phyloP scores from a whole-genome alignment of 495 filamentous ascomycete genomes.

The Xylaria curta region DNA sequence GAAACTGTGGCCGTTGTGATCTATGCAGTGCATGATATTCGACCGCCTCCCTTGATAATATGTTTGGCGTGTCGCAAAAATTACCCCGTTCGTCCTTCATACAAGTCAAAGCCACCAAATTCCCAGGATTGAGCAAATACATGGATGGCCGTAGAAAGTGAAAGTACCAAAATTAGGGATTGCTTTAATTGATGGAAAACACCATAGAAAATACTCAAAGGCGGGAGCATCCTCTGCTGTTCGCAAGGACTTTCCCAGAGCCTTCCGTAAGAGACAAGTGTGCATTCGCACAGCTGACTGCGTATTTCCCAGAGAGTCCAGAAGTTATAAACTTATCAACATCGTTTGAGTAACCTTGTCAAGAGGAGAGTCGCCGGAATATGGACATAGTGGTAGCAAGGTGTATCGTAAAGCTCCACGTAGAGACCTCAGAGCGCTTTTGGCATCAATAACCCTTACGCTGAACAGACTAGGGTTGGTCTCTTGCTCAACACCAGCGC shows the following conservation, averaged over 20 bases:
- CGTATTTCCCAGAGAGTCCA: background rate
- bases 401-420: background rate
- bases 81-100: background rate
- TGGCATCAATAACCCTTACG: constrained; percentile 15
- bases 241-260: background rate
- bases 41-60: background rate
- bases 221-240: background rate
- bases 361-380: background rate
- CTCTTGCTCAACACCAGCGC: constrained; percentile 18
- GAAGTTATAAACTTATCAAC: background rate
- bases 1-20: constrained; percentile 4
- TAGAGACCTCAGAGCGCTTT: constrained; percentile 16
- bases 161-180: constrained; percentile 11
- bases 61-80: constrained; percentile 22
- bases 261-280: background rate
- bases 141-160: constrained; percentile 15
- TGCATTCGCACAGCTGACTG: background rate
- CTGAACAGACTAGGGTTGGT: background rate
- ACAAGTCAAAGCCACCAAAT: constrained; percentile 10
- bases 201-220: background rate
- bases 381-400: background rate
- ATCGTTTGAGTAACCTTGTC: background rate
- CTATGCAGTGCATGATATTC: background rate
- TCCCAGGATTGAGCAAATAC: constrained; percentile 14
- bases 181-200: constrained; percentile 10